Evolutionary conservation across 2,329 filamentous ascomycete species (phyloP).

Genomic region (Zarea fungicola): DNA sequence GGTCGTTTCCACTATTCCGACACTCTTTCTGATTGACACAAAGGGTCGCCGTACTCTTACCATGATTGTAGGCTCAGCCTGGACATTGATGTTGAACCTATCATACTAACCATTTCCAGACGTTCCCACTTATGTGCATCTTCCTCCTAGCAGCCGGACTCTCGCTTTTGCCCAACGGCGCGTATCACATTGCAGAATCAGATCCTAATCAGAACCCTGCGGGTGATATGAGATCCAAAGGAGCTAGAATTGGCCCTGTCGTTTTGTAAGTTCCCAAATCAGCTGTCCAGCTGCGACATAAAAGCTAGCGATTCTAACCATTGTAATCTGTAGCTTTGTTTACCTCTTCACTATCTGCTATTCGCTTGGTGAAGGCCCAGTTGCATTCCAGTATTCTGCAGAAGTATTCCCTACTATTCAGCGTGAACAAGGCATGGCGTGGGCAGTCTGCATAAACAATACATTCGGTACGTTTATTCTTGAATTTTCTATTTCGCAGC

Average conservation of each 20-base stretch:
- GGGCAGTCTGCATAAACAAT: conserved; percentile 43
- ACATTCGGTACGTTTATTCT: conserved; percentile 18
- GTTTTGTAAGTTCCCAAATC: conserved; percentile 15
- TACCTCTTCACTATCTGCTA: conserved; percentile 25
- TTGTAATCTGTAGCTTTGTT: conserved; percentile 20
- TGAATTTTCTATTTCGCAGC: not conserved
- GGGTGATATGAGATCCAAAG: conserved; percentile 14
- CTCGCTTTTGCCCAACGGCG: conserved; percentile 19
- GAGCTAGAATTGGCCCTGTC: conserved; percentile 17
- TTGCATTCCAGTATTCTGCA: conserved; percentile 59
- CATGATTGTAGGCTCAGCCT: conserved; percentile 19
- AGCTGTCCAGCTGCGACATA: no score
- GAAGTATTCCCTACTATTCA: conserved; percentile 64
- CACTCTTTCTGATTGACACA: conserved; percentile 26
- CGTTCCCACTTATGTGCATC: conserved; percentile 25
- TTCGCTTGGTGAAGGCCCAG: conserved; percentile 50
- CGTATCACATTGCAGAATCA: conserved; percentile 2
- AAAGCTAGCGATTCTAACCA: no score
- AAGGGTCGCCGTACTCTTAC: conserved; percentile 23
- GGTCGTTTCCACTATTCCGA: conserved; percentile 24
- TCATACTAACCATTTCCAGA: conserved; percentile 15
- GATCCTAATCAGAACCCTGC: conserved; percentile 16
- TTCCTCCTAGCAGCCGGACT: conserved; percentile 23
- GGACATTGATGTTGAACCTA: not conserved
- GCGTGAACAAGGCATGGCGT: conserved; percentile 62